Conservation (phyloP, 495 filamentous ascomycete species). For the Diplogelasinospora grovesii region DNA sequence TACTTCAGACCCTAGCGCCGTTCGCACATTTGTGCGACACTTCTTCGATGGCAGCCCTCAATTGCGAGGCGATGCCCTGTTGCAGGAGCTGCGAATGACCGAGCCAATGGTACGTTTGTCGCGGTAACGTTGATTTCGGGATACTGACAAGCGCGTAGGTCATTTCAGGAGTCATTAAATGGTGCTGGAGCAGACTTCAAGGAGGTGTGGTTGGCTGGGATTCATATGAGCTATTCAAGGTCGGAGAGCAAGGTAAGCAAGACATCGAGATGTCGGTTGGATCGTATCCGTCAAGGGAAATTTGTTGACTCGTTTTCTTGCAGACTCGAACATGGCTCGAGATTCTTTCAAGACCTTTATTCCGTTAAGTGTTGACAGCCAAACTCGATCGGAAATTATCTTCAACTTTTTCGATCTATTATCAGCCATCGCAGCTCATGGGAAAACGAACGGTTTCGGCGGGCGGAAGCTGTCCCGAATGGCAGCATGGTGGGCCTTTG, state of each 20-base stretch:
- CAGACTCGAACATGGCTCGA: slow-evolving; percentile 86
- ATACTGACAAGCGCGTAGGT: slow-evolving; percentile 50
- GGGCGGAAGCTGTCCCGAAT: slow-evolving; percentile 91
- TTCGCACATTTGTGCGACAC: slow-evolving; percentile 86
- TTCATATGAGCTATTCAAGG: slow-evolving; percentile 90
- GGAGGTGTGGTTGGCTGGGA: slow-evolving; percentile 96
- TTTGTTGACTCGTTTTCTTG: slow-evolving; percentile 8
- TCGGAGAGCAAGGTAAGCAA: slow-evolving; percentile 79
- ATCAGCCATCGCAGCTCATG: slow-evolving; percentile 69
- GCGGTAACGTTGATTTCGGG: not conserved
- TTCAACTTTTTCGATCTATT: slow-evolving; percentile 96
- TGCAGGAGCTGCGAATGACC: slow-evolving; percentile 83
- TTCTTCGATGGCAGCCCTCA: slow-evolving; percentile 63
- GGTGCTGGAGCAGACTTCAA: slow-evolving; percentile 93
- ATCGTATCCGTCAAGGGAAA: not conserved
- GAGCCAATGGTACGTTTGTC: slow-evolving; percentile 74
- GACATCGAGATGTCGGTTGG: not conserved
- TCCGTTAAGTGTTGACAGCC: slow-evolving; percentile 85
- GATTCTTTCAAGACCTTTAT: slow-evolving; percentile 96
- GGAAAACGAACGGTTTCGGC: slow-evolving; percentile 87
- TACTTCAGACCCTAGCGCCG: slow-evolving; percentile 81
- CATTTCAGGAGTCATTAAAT: slow-evolving; percentile 89
- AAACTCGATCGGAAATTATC: slow-evolving; percentile 79
- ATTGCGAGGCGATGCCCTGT: slow-evolving; percentile 60
- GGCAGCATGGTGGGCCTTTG: slow-evolving; percentile 99